Evolutionary conservation across 805 yeast genomes (phyloP), one percentile per base, ranked within the genome.

Genomic region (Scheffersomyces stipitis): DNA sequence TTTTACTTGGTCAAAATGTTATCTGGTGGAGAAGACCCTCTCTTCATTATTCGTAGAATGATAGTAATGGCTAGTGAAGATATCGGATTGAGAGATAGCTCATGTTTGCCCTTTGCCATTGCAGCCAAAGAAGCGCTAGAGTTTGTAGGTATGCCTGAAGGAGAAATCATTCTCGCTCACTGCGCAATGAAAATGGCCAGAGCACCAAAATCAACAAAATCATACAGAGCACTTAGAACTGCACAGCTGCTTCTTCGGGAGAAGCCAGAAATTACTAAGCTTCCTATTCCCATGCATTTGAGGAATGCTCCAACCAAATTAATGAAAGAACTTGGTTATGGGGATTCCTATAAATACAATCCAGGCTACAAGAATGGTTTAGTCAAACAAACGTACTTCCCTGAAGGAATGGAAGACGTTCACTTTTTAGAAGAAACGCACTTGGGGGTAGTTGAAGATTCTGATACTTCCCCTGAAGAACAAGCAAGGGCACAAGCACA

Each of bases 11-110:
- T 82, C 0, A 72, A 89, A 32, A 93, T 93, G 99, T 68, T 93
- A 1, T 75, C 78, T 45, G 95, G 96, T 2, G 99, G 99, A 0
- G 99, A 95, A 56, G 95, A 86, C 52, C 97, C 97, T 0, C 61
- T 88, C 16, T 93, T 84, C 51, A 80, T 93, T 9, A 89, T 93
- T 0, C 70, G 99, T 29, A 67, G 99, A 46, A 85, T 93, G 95
- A 82, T 93, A 4, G 72, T 96, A 3, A 93, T 93, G 15, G 98
- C 99, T 0, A 83, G 93, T 53, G 99, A 93, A 56, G 99, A 93
- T 57, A 69, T 93, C 18, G 99, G 99, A 0, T 63, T 86, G 2
- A 69, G 85, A 3, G 98, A 93, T 58, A 87, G 88, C 34, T 61
- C 84, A 1, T 80, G 95, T 48, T 62, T 93, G 29, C 96, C 96